Base-by-base conservation (phyloP, 345 rosid species). In the Populus ilicifolia region DNA sequence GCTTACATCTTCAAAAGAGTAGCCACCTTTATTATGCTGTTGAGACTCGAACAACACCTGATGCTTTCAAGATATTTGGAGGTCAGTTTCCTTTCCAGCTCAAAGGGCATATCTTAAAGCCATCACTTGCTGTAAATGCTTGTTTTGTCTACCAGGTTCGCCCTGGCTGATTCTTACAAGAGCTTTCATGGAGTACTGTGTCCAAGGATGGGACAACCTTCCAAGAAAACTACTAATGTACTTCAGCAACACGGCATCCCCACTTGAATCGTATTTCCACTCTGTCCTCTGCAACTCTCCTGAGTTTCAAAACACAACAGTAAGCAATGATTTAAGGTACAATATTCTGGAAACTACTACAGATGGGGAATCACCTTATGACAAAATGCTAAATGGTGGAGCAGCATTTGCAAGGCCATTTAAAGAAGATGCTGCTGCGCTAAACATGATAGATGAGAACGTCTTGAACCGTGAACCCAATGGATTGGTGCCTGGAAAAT, bases 241-340 rank as follows among this genome's bases (percentile, higher is more conserved):
- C 80, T 78, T 85, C 38, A 79, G 79, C 68, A 80, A 85, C 68
- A 72, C 77, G 20, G 75, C 72, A 46, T 68, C 69, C 64, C 87
- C 87, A 21, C 69, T 78, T 8, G 76, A 80, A 46, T 78, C 67
- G 65, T 82, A 85, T 83, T 82, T 82, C 84, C 87, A 82, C 71
- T 80, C 87, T 10, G 76, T 85, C 74, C 61, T 80, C 1, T 82
- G 87, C 85, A 85, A 85, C 80, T 71, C 87, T 69, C 85, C 83
- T 21, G 82, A 78, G 29, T 85, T 82, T 21, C 76, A 65, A 33
- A 85, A 85, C 83, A 77, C 75, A 14, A 80, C 82, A 54, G 23
- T 80, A 11, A 78, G 66, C 59, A 54, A 33, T 20, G 64, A 77
- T 8, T 75, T 85, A 21, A 82, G 80, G 67, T 82, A 52, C 82